Evolutionary conservation across 1,284 basidiomycete species (phyloP).

Genomic region (Puccinia polysora): DNA sequence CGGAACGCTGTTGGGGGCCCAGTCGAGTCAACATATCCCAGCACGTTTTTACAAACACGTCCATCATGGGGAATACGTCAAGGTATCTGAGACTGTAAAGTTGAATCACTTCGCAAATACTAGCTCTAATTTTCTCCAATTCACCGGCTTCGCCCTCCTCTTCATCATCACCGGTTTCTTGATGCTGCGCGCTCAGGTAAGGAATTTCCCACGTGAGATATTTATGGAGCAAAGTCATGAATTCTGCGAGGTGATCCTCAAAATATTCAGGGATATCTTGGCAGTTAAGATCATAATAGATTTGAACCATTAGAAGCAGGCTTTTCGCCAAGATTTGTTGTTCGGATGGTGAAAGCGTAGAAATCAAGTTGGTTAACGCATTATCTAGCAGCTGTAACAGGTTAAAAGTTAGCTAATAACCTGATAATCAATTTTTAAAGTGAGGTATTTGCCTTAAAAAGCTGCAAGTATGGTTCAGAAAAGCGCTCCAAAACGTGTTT

Average conservation of each 20-base stretch:
- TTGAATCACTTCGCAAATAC: constrained; percentile 87
- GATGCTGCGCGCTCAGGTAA: constrained; percentile 4
- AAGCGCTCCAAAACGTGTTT: constrained; percentile 84
- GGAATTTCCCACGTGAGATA: constrained; percentile 43
- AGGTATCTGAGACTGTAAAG: constrained; percentile 87
- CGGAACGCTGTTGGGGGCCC: constrained; percentile 68
- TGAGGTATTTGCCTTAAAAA: constrained; percentile 62
- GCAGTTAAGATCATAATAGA: constrained; percentile 89
- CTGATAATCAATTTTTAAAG: no score
- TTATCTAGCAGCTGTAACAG: constrained; percentile 1
- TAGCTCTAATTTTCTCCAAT: constrained; percentile 78
- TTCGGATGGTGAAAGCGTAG: constrained; percentile 50
- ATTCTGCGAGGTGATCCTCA: constrained; percentile 69
- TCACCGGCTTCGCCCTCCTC: constrained; percentile 78
- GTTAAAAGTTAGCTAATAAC: no score
- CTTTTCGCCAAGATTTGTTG: constrained; percentile 63
- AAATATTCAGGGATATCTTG: constrained; percentile 93
- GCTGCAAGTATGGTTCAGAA: constrained; percentile 72
- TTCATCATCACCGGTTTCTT: constrained; percentile 57
- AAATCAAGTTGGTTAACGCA: constrained; percentile 49
- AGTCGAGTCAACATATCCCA: constrained; percentile 81
- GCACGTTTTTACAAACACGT: constrained; percentile 74
- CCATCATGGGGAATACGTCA: constrained; percentile 63
- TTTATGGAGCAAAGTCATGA: constrained; percentile 51
- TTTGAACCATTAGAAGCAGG: constrained; percentile 72